Conservation (phyloP, 805 yeast species). For the Metschnikowia shivogae region DNA sequence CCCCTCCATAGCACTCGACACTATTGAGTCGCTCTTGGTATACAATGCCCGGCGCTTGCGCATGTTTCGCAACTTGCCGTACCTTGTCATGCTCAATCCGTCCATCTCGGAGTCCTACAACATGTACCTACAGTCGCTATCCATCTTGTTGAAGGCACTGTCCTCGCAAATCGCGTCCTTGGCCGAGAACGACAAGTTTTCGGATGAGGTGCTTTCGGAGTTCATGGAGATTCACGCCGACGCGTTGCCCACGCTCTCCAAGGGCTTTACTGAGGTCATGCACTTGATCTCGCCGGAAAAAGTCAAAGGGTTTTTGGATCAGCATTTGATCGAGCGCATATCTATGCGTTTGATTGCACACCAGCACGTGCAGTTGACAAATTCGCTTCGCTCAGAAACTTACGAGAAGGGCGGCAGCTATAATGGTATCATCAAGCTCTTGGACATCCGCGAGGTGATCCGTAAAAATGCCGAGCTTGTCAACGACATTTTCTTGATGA, state of each 20-base stretch:
- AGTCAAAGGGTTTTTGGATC: conserved; percentile 62
- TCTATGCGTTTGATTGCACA: conserved; percentile 82
- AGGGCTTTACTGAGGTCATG: conserved; percentile 71
- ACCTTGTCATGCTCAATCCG: conserved; percentile 82
- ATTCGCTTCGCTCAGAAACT: conserved; percentile 32
- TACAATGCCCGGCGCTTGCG: conserved; percentile 68
- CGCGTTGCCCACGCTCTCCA: conserved; percentile 74
- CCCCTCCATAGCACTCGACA: conserved; percentile 47
- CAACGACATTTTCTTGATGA: conserved; percentile 75
- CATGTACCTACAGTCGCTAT: conserved; percentile 67
- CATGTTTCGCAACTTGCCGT: conserved; percentile 73
- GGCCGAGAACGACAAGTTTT: conserved; percentile 53
- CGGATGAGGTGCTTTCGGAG: conserved; percentile 44
- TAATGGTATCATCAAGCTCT: conserved; percentile 55
- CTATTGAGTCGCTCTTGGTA: conserved; percentile 53
- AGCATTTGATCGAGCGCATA: conserved; percentile 78
- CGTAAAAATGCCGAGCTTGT: conserved; percentile 66
- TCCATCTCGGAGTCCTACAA: conserved; percentile 74
- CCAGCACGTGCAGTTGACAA: conserved; percentile 69
- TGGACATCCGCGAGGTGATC: conserved; percentile 63
- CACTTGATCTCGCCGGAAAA: conserved; percentile 42
- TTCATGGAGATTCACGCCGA: conserved; percentile 78
- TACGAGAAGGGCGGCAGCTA: conserved; percentile 54
- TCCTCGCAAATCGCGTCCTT: conserved; percentile 39
- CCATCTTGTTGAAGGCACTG: conserved; percentile 30